Evolutionary conservation across 2,329 filamentous ascomycete genomes (phyloP).

Genomic region (Harringtonia aguacate): DNA sequence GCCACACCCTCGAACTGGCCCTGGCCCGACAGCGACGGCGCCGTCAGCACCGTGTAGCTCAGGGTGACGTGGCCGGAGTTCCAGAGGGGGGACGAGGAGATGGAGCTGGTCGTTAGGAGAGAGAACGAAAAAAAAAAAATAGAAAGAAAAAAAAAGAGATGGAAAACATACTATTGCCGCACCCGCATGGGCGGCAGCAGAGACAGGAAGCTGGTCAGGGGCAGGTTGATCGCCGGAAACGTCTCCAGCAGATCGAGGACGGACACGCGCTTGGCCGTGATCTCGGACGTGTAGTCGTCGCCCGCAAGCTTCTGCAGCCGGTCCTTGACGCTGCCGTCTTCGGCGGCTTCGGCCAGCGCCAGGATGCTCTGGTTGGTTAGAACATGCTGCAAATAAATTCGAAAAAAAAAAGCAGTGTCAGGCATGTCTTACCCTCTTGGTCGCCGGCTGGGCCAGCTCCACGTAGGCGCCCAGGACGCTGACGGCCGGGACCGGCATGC

Average conservation of each 20-base stretch:
- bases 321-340: constrained; percentile 15
- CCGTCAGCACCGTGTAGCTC: constrained; percentile 57
- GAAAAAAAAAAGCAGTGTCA: neutral
- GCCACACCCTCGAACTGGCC: constrained; percentile 48
- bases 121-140: neutral
- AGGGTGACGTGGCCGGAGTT: constrained; percentile 48
- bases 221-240: constrained; percentile 46
- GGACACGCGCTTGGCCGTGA: constrained; percentile 47
- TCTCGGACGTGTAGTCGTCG: constrained; percentile 34
- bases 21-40: constrained; percentile 37
- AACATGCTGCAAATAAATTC: neutral
- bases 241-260: constrained; percentile 60
- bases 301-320: constrained; percentile 36
- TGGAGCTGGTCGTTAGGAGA: constrained; percentile 35
- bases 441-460: constrained; percentile 62
- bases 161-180: constrained; percentile 47
- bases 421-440: constrained; percentile 43
- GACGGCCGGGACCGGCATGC: constrained; percentile 45
- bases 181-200: constrained; percentile 70
- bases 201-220: constrained; percentile 55
- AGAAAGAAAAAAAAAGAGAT: neutral
- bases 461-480: constrained; percentile 61
- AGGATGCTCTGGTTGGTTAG: constrained; percentile 25
- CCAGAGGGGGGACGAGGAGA: constrained; percentile 61
- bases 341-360: constrained; percentile 18